These are phyloP conservation scores for Butyriboletus appendiculatus DNA, from an alignment of 1,284 basidiomycete species.

Conservation along the genomic window DNA sequence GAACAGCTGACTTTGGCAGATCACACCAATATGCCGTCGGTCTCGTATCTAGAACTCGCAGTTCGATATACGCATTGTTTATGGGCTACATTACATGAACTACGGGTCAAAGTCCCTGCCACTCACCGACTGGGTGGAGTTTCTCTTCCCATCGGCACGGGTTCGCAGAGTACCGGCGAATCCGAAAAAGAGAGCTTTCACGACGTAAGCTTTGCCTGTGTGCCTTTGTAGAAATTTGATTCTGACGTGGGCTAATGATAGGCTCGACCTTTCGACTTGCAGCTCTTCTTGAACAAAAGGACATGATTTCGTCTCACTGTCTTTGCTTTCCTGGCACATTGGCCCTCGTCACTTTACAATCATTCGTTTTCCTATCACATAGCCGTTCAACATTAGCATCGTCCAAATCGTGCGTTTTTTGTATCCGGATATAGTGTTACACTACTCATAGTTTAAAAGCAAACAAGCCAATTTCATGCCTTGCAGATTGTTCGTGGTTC, in stretches of 20 bases:
- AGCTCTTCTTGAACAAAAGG: constrained; percentile 49
- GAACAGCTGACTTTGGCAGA: constrained; percentile 40
- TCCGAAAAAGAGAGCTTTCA: constrained; percentile 29
- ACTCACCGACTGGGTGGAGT: constrained; percentile 45
- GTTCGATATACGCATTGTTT: constrained; percentile 59
- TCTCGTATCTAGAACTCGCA: constrained; percentile 62
- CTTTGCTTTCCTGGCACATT: constrained; percentile 1
- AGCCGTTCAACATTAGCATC: constrained; percentile 20
- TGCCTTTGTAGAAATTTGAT: background rate
- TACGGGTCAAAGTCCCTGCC: constrained; percentile 47
- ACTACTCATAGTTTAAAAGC: constrained; percentile 21
- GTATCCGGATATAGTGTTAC: constrained; percentile 24
- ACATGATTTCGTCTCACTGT: constrained; percentile 25
- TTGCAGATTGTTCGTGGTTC: background rate
- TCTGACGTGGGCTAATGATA: constrained; percentile 5
- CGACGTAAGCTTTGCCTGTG: constrained; percentile 21
- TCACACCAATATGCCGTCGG: constrained; percentile 47
- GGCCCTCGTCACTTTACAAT: constrained; percentile 1
- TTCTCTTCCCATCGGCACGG: constrained; percentile 10
- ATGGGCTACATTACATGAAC: constrained; percentile 56
- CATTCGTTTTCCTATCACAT: constrained; percentile 11
- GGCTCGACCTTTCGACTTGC: constrained; percentile 51
- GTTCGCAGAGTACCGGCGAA: constrained; percentile 14
- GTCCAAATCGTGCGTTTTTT: constrained; percentile 9
- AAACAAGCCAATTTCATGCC: background rate